Evolutionary conservation across 352 stramenopile species (phyloP).

Genomic region (Phytophthora idaei): DNA sequence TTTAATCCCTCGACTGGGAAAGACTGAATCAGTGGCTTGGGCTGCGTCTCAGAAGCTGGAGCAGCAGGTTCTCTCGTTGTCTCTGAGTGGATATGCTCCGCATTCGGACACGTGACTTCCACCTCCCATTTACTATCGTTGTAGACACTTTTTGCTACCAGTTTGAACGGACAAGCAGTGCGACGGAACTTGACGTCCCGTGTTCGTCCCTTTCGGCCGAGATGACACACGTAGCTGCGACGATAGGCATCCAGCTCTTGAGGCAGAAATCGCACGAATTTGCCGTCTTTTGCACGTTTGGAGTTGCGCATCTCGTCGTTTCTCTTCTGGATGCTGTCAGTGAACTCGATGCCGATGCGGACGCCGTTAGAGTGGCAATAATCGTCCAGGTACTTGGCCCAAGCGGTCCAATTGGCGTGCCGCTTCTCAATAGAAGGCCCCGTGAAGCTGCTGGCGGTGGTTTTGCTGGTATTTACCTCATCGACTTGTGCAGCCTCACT

Average conservation of each 20-base stretch:
- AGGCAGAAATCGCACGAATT: slow-evolving; percentile 7
- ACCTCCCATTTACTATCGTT: slow-evolving; percentile 7
- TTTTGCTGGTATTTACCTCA: not conserved
- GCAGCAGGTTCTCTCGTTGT: not conserved
- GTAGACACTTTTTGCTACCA: slow-evolving; percentile 11
- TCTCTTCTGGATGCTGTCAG: slow-evolving; percentile 15
- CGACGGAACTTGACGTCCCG: slow-evolving; percentile 14
- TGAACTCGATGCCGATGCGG: slow-evolving; percentile 16
- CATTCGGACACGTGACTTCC: slow-evolving; percentile 8
- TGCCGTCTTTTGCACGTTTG: slow-evolving; percentile 12
- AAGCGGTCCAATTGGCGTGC: slow-evolving; percentile 10
- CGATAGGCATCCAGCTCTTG: slow-evolving; percentile 13
- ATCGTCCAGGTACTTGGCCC: slow-evolving; percentile 14
- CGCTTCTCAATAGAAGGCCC: slow-evolving; percentile 7
- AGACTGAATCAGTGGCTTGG: not conserved
- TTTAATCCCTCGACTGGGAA: slow-evolving; percentile 4
- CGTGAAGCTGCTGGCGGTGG: not conserved
- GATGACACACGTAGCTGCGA: slow-evolving; percentile 18
- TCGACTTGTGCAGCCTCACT: not conserved
- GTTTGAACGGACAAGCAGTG: slow-evolving; percentile 17
- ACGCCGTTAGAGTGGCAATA: slow-evolving; percentile 9
- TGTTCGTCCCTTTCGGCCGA: slow-evolving; percentile 12
- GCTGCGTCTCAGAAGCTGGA: not conserved
- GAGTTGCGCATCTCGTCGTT: slow-evolving; percentile 16
- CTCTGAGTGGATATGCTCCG: slow-evolving; percentile 8